A percentile compares a stretch with the other conserved stretches of the same genome.
Conservation (phyloP, 129 eudicot species). For the Apium graveolens region DNA sequence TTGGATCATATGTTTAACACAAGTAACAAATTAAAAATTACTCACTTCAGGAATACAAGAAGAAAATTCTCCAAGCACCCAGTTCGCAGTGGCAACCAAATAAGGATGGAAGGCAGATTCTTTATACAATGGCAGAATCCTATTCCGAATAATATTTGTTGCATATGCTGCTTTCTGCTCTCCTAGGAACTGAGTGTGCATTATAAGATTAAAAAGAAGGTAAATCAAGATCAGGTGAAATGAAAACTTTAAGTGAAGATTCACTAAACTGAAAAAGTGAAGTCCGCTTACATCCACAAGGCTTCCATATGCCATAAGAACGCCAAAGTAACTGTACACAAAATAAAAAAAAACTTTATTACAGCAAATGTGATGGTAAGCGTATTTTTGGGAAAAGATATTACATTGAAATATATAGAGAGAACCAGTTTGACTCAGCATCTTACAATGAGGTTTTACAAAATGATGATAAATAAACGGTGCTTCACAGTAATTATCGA, state of each 20-base stretch:
- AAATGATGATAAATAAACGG: background rate
- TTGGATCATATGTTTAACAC: slow-evolving; percentile 8
- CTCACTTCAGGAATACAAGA: slow-evolving; percentile 61
- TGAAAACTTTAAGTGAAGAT: background rate
- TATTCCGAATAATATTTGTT: slow-evolving; percentile 35
- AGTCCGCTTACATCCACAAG: slow-evolving; percentile 55
- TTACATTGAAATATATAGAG: background rate
- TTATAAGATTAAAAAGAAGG: background rate
- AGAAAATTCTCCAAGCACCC: slow-evolving; percentile 76
- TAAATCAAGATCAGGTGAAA: background rate
- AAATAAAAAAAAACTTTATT: slow-evolving; percentile 9
- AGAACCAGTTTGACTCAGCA: background rate
- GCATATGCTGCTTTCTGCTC: slow-evolving; percentile 58
- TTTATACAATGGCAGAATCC: slow-evolving; percentile 56
- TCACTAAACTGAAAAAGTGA: background rate
- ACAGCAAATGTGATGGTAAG: background rate
- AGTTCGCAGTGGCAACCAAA: slow-evolving; percentile 67
- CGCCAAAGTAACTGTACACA: slow-evolving; percentile 56
- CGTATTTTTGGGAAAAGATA: background rate
- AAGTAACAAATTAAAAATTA: background rate
- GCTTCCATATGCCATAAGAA: slow-evolving; percentile 78
- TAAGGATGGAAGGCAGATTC: slow-evolving; percentile 42
- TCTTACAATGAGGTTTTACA: background rate
- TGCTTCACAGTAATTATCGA: background rate
- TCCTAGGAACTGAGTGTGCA: slow-evolving; percentile 42